Conservation (phyloP, 179 eudicot species). For the Kewa caespitosa region DNA sequence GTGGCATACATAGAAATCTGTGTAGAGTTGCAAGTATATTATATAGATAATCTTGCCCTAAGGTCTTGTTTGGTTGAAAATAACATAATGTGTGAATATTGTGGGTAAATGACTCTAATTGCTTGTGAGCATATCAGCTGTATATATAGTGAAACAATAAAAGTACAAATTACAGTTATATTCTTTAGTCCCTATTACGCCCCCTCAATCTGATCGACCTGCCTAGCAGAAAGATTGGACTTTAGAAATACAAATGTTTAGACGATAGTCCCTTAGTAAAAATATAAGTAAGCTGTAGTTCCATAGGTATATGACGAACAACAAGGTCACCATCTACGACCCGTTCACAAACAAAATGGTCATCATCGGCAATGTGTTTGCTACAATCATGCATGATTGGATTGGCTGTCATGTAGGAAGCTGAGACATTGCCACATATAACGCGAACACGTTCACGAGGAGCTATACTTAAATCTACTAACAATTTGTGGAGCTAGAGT, state of each 20-base stretch:
- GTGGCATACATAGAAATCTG: too few relatives aligned
- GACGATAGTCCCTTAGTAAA: not conserved
- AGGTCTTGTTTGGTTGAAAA: too few relatives aligned
- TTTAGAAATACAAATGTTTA: not conserved
- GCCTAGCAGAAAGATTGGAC: not conserved
- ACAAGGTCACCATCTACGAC: too few relatives aligned
- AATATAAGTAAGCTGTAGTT: not conserved
- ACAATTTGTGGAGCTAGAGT: not conserved
- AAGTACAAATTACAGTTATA: too few relatives aligned
- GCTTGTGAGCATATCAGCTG: too few relatives aligned
- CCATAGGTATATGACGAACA: not conserved
- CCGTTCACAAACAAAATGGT: not conserved
- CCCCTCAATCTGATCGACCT: not conserved
- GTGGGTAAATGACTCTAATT: too few relatives aligned
- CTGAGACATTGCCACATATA: too few relatives aligned
- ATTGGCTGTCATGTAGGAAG: not conserved
- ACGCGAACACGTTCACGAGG: not conserved
- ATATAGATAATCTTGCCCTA: too few relatives aligned
- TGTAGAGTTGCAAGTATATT: too few relatives aligned
- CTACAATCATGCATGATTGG: not conserved
- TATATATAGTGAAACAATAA: too few relatives aligned
- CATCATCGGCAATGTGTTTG: not conserved
- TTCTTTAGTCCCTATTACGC: not conserved
- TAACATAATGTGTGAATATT: too few relatives aligned
- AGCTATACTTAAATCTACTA: not conserved